These are phyloP conservation scores for Backusella tuberculispora DNA, from an alignment of 192 early-diverging fungal species.

Conservation along the genomic window DNA sequence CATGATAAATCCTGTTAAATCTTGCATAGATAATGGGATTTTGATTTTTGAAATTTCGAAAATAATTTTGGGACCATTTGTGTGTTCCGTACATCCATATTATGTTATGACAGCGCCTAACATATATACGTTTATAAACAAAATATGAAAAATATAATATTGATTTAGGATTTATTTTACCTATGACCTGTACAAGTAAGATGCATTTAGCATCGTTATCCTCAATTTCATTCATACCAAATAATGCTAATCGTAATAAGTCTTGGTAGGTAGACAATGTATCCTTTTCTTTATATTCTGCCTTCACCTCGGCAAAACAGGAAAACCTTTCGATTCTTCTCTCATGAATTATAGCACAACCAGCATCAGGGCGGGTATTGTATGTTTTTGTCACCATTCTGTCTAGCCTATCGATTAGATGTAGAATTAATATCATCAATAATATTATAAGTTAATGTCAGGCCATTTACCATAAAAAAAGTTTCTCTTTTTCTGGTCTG, in stretches of 20 bases:
- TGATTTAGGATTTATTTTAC: conserved; percentile 3
- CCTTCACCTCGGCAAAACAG: conserved; percentile 3
- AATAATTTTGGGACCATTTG: no score
- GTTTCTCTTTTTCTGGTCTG: no score
- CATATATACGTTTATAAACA: not conserved
- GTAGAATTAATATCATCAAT: no score
- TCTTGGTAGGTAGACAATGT: not conserved
- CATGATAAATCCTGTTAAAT: conserved; percentile 4
- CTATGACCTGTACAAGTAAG: not conserved
- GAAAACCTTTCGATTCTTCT: not conserved
- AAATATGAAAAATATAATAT: conserved; percentile 6
- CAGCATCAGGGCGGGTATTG: no score
- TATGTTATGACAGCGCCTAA: no score
- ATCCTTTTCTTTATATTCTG: not conserved
- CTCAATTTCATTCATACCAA: conserved; percentile 1
- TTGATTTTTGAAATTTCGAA: no score
- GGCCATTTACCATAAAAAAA: no score
- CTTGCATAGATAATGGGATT: not conserved
- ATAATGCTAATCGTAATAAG: not conserved
- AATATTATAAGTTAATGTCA: no score
- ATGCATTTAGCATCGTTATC: not conserved
- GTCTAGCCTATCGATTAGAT: no score
- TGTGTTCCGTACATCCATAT: no score
- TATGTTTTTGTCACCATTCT: no score
- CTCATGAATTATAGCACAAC: no score